A percentile compares a stretch with the other conserved stretches of the same genome.
Evolutionary conservation across 805 yeast species (phyloP).

Genomic region (Clavispora fructus): DNA sequence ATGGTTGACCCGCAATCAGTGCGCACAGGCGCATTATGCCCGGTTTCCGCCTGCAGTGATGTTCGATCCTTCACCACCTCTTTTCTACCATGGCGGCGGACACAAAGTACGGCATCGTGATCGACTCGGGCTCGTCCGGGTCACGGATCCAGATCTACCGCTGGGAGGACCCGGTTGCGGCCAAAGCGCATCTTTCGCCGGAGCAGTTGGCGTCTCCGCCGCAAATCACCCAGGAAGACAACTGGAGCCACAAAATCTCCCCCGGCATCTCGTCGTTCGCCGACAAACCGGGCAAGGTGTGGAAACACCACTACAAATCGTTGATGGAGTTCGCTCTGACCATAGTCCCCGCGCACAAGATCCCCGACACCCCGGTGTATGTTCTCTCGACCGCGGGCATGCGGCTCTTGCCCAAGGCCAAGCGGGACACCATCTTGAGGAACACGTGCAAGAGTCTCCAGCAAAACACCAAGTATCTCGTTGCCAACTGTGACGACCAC

Average conservation of each 20-base stretch:
- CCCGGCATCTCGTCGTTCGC: slow-evolving; percentile 80
- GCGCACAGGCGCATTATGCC: neutral
- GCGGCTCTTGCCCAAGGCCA: slow-evolving; percentile 62
- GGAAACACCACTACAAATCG: slow-evolving; percentile 64
- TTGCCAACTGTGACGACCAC: slow-evolving; percentile 61
- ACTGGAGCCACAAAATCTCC: slow-evolving; percentile 66
- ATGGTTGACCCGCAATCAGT: neutral
- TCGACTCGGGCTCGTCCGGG: slow-evolving; percentile 96
- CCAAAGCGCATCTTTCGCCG: slow-evolving; percentile 20
- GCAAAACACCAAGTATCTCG: slow-evolving; percentile 49
- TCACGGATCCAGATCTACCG: slow-evolving; percentile 79
- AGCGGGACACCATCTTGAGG: slow-evolving; percentile 48
- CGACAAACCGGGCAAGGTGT: slow-evolving; percentile 46
- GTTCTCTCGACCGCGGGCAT: slow-evolving; percentile 97
- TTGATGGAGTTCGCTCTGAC: slow-evolving; percentile 64
- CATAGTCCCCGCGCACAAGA: slow-evolving; percentile 60
- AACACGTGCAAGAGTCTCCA: slow-evolving; percentile 57
- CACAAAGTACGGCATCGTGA: slow-evolving; percentile 69
- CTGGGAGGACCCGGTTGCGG: slow-evolving; percentile 54
- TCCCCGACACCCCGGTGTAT: slow-evolving; percentile 72
- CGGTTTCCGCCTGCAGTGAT: neutral
- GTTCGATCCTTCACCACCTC: neutral
- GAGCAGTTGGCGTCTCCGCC: slow-evolving; percentile 57
- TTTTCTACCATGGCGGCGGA: neutral
- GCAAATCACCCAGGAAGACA: slow-evolving; percentile 51